Base-by-base conservation (phyloP, 2,329 filamentous ascomycete genomes). In the Xylariales sp. region DNA sequence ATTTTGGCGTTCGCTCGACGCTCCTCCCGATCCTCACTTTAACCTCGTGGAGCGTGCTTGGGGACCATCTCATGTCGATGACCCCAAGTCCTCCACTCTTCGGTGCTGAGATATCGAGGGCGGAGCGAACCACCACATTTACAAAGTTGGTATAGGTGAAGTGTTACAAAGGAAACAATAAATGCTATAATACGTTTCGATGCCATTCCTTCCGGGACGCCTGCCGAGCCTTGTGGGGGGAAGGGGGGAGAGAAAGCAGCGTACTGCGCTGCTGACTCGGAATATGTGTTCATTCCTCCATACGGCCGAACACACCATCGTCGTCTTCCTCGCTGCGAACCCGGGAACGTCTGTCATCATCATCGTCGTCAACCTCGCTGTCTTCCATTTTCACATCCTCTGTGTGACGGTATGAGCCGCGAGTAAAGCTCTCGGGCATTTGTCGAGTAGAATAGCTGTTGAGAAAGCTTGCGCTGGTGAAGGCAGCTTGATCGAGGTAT, bases 231-330 rank as follows among this genome's bases (percentile, higher is more conserved):
- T 29, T 31, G 18, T 31, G 27, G 31, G 36, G 20, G 19, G 19
- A 24, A 5, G n/a, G 11, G 18, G 24, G 18, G 31, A n/a, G n/a
- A n/a, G n/a, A n/a, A 7, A 25, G 35, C 36, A 35, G 42, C 42
- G 16, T 38, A 28, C 51, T 42, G 40, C 41, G 41, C 49, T 49
- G 48, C 28, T 16, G 20, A 36, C 31, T 40, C 40, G 22, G 32
- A 32, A 37, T 38, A 37, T 42, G 42, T 29, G 48, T 49, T 68
- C 73, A 93, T 64, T 95, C 88, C 66, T 98, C 93, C 91, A 97
- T 97, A 52, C 81, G 80, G 43, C 90, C 90, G 70, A 98, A 98
- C 55, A 97, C 86, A 58, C 90, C 90, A 51, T 96, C 90, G 51
- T 97, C 91, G 48, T 95, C 89, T 54, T 95, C 90, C 54, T 94